Evolutionary conservation across 768 basidiomycete species (phyloP).

Genomic region (Dacryopinax spathularia): DNA sequence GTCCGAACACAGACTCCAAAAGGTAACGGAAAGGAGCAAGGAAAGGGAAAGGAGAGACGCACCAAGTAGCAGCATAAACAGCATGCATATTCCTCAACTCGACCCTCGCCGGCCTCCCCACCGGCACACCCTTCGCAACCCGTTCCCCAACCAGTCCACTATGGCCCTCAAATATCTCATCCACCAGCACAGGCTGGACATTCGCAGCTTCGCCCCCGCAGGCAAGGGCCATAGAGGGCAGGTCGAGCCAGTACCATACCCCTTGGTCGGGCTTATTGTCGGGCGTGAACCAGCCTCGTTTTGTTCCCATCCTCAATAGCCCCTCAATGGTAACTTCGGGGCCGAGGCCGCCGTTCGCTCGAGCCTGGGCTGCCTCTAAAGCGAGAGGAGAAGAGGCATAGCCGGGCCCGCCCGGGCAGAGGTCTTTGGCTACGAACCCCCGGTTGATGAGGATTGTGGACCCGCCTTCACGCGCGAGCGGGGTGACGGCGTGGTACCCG

Average conservation of each 20-base stretch:
- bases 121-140: slow-evolving; percentile 58
- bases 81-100: slow-evolving; percentile 88
- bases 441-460: slow-evolving; percentile 83
- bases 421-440: slow-evolving; percentile 64
- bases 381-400: slow-evolving; percentile 10
- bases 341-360: slow-evolving; percentile 17
- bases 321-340: slow-evolving; percentile 48
- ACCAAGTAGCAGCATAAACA: slow-evolving; percentile 95
- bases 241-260: slow-evolving; percentile 87
- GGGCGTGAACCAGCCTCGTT: slow-evolving; percentile 61
- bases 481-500: slow-evolving; percentile 80
- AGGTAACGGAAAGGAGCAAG: too few species aligned
- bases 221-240: slow-evolving; percentile 60
- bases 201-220: slow-evolving; percentile 56
- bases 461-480: slow-evolving; percentile 55
- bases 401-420: slow-evolving; percentile 15
- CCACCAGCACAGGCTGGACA: slow-evolving; percentile 80
- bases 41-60: slow-evolving; percentile 20
- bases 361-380: slow-evolving; percentile 4
- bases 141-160: slow-evolving; percentile 52
- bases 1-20: too few species aligned
- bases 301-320: slow-evolving; percentile 74
- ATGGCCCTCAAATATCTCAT: slow-evolving; percentile 85
- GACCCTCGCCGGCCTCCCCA: slow-evolving; percentile 69
- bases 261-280: slow-evolving; percentile 67